A percentile compares a stretch with the other conserved stretches of the same genome.
phyloP scores from a whole-genome alignment of 2,329 filamentous ascomycete species.

The Alternaria viburni region DNA sequence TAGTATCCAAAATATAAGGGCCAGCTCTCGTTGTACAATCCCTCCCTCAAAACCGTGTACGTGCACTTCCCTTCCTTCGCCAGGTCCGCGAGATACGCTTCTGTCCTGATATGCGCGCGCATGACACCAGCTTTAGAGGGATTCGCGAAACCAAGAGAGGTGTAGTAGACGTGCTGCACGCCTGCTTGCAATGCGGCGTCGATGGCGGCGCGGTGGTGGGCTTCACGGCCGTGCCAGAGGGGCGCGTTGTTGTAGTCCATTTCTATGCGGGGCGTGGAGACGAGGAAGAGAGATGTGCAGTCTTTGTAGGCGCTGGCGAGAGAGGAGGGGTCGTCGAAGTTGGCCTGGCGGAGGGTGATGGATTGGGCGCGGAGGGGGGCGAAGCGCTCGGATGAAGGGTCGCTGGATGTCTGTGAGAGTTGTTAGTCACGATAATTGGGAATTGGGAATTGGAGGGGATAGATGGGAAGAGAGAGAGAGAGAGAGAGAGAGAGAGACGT shows the following conservation, averaged over 20 bases:
- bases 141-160: conserved; percentile 51
- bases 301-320: conserved; percentile 47
- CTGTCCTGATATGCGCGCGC: conserved; percentile 56
- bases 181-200: conserved; percentile 51
- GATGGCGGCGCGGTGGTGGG: conserved; percentile 53
- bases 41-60: conserved; percentile 52
- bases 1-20: conserved; percentile 57
- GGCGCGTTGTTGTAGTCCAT: conserved; percentile 54
- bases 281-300: conserved; percentile 53
- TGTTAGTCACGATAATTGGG: neutral
- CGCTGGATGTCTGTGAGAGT: conserved; percentile 27
- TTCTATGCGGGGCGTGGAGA: conserved; percentile 52
- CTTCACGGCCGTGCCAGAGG: conserved; percentile 51
- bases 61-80: conserved; percentile 24
- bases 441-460: too few relatives aligned
- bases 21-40: conserved; percentile 57
- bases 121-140: conserved; percentile 53
- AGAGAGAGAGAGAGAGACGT: conserved; percentile 10
- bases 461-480: neutral
- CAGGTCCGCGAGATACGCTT: conserved; percentile 47
- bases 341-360: conserved; percentile 46
- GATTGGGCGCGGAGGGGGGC: conserved; percentile 35
- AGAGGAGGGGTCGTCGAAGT: conserved; percentile 47
- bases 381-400: conserved; percentile 28
- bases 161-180: conserved; percentile 56